Evolutionary conservation across 352 stramenopile species (phyloP).

Genomic region (Phytophthora megakarya): DNA sequence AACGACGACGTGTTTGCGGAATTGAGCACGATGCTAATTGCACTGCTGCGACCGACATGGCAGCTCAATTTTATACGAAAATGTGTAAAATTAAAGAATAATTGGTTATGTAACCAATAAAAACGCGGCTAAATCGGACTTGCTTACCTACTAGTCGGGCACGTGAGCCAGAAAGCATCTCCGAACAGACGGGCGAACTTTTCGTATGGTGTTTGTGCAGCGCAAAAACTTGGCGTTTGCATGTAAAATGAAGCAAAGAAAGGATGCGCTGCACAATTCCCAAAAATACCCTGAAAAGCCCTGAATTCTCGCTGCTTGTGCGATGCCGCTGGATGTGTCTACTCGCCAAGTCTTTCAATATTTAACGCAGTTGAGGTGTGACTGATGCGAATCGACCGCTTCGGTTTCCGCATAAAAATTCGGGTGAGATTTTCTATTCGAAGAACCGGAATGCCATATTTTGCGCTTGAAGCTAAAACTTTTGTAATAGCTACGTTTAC

Average conservation of each 20-base stretch:
- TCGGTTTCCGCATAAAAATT: neutral
- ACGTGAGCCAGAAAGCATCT: constrained; percentile 17
- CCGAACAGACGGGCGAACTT: constrained; percentile 18
- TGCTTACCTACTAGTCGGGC: neutral
- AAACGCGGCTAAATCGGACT: neutral
- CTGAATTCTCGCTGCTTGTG: neutral
- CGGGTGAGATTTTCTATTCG: constrained; percentile 5
- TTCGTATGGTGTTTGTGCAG: constrained; percentile 23
- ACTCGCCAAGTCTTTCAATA: no score
- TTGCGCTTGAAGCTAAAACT: no score
- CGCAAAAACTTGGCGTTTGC: constrained; percentile 25
- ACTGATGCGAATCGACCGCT: neutral
- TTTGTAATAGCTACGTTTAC: no score
- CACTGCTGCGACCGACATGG: constrained; percentile 4
- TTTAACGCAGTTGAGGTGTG: neutral
- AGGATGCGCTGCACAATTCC: constrained; percentile 12
- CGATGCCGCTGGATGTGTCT: no score
- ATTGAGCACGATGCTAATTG: constrained; percentile 13
- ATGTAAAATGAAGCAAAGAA: constrained; percentile 33
- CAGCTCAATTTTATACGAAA: neutral
- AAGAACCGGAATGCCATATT: neutral
- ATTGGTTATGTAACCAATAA: neutral
- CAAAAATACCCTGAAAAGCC: constrained; percentile 15
- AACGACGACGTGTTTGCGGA: constrained; percentile 38
- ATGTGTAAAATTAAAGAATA: neutral